A percentile compares a stretch with the other conserved stretches of the same genome.
Evolutionary conservation across 2,329 filamentous ascomycete species (phyloP).

Genomic region (Cladosporium sphaerospermum): DNA sequence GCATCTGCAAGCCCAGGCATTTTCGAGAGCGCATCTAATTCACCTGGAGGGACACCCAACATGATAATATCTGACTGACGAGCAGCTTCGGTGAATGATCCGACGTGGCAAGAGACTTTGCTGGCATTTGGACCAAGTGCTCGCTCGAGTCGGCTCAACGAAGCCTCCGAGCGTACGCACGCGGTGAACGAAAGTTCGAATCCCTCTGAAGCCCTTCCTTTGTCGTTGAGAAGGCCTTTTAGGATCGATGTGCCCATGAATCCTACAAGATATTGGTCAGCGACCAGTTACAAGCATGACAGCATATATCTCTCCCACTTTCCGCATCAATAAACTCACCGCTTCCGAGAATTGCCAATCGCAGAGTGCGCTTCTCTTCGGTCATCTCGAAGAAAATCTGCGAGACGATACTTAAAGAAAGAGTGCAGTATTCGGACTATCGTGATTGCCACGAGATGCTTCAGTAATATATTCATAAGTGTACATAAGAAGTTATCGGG

Average conservation of each 20-base stretch:
- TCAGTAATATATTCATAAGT: too few relatives aligned
- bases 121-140: slow-evolving; percentile 6
- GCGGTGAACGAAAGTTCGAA: slow-evolving; percentile 13
- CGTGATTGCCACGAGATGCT: too few relatives aligned
- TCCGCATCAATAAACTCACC: not conserved
- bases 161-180: slow-evolving; percentile 12
- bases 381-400: not conserved
- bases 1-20: slow-evolving; percentile 12
- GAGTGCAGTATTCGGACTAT: too few relatives aligned
- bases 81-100: slow-evolving; percentile 10
- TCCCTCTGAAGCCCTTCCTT: slow-evolving; percentile 1
- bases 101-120: slow-evolving; percentile 10
- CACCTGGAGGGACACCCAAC: slow-evolving; percentile 17
- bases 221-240: slow-evolving; percentile 12
- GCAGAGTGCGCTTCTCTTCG: not conserved
- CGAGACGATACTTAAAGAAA: too few relatives aligned
- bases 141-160: slow-evolving; percentile 11
- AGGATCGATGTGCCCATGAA: slow-evolving; percentile 22
- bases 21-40: slow-evolving; percentile 13
- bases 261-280: slow-evolving; percentile 11
- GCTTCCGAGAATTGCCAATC: slow-evolving; percentile 3
- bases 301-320: not conserved
- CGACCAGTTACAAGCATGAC: not conserved
- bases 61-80: slow-evolving; percentile 16
- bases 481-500: too few relatives aligned